A percentile compares a stretch with the other conserved stretches of the same genome.
These are phyloP conservation scores for Xanthoconium purpureum DNA, from an alignment of 768 basidiomycete species.

Conservation along the genomic window DNA sequence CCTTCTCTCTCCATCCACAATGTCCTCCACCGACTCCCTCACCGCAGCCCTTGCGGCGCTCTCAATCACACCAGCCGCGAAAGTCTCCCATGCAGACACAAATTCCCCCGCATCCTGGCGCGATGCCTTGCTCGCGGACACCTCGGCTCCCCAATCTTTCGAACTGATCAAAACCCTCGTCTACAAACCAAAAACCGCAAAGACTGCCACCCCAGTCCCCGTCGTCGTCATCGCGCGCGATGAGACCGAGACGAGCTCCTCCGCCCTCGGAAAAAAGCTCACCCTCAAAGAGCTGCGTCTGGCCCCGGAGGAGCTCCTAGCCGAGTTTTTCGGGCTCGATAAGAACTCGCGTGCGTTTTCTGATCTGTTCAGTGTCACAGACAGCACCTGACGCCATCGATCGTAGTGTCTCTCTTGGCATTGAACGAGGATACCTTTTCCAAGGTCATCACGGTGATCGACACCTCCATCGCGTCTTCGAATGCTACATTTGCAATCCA, in stretches of 20 bases:
- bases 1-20: slow-evolving; percentile 22
- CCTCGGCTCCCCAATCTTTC: slow-evolving; percentile 54
- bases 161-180: slow-evolving; percentile 85
- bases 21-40: slow-evolving; percentile 36
- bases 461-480: slow-evolving; percentile 72
- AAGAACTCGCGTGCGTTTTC: slow-evolving; percentile 79
- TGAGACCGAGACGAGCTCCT: slow-evolving; percentile 77
- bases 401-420: slow-evolving; percentile 76
- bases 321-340: slow-evolving; percentile 78
- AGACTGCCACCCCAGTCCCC: slow-evolving; percentile 77
- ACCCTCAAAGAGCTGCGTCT: slow-evolving; percentile 85
- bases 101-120: slow-evolving; percentile 77
- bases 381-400: slow-evolving; percentile 3
- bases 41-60: slow-evolving; percentile 47
- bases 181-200: slow-evolving; percentile 97
- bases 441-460: slow-evolving; percentile 72
- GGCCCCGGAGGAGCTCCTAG: slow-evolving; percentile 81
- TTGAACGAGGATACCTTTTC: slow-evolving; percentile 64
- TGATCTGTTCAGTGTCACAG: not conserved
- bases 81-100: slow-evolving; percentile 57
- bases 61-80: slow-evolving; percentile 51
- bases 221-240: slow-evolving; percentile 86
- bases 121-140: slow-evolving; percentile 56
- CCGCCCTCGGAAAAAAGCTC: slow-evolving; percentile 72
- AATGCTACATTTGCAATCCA: slow-evolving; percentile 68